A percentile compares a stretch with the other conserved stretches of the same genome.
Evolutionary conservation across 805 yeast species (phyloP).

Genomic region (Hanseniaspora lachancei): DNA sequence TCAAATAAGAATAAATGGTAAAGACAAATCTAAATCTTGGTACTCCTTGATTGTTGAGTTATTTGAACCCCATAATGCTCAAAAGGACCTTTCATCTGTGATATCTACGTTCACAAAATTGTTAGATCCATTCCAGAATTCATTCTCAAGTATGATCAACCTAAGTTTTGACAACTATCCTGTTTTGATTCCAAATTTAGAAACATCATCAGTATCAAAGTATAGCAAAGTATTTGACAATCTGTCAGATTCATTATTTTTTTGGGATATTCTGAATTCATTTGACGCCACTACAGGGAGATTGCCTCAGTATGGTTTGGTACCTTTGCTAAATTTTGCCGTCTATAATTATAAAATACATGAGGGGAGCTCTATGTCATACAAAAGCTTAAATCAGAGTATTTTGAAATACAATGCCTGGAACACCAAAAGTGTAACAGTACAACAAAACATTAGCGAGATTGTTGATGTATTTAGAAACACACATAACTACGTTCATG

Average conservation of each 20-base stretch:
- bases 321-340: slow-evolving; percentile 3
- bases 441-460: not conserved
- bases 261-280: slow-evolving; percentile 5
- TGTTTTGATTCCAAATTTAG: not conserved
- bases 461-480: slow-evolving; percentile 14
- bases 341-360: not conserved
- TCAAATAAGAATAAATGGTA: slow-evolving; percentile 13
- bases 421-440: not conserved
- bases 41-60: not conserved
- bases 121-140: not conserved
- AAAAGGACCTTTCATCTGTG: not conserved
- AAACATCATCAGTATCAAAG: not conserved
- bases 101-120: not conserved
- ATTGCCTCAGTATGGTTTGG: not conserved
- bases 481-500: slow-evolving; percentile 16
- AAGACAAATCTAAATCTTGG: slow-evolving; percentile 17
- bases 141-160: not conserved
- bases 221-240: not conserved
- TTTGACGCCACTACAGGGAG: not conserved
- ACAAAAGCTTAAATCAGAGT: not conserved
- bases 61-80: slow-evolving; percentile 5
- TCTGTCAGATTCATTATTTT: not conserved
- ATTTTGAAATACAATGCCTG: slow-evolving; percentile 5
- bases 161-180: slow-evolving; percentile 7
- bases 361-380: not conserved